Evolutionary conservation across 306 rosid species (phyloP).

Genomic region (Hylodesmum podocarpum): DNA sequence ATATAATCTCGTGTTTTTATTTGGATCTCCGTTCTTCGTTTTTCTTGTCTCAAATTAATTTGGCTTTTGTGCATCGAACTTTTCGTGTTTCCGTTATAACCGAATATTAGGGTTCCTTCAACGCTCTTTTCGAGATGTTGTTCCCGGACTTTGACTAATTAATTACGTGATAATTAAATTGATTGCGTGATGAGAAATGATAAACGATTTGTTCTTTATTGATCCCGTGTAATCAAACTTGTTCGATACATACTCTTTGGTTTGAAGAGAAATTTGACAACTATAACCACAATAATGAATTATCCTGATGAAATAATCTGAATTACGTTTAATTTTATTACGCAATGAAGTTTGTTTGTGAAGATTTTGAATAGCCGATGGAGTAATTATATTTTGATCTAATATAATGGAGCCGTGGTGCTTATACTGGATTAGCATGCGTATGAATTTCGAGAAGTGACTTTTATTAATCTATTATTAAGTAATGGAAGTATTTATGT

Average conservation of each 20-base stretch:
- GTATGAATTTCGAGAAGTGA: background rate
- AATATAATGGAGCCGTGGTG: background rate
- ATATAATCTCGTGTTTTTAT: background rate
- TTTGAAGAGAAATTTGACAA: background rate
- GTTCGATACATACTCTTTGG: background rate
- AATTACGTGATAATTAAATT: background rate
- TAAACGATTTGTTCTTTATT: background rate
- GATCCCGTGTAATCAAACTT: background rate
- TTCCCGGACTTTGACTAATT: background rate
- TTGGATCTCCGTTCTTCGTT: background rate
- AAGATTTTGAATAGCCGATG: background rate
- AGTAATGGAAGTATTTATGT: background rate
- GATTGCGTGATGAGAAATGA: background rate
- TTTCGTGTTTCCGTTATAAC: background rate
- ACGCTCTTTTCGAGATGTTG: background rate
- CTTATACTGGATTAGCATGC: background rate
- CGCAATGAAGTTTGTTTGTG: background rate
- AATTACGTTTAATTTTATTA: background rate
- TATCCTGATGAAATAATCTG: background rate
- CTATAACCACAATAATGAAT: background rate
- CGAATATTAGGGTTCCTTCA: background rate
- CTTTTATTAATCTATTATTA: background rate
- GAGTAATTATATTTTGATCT: background rate
- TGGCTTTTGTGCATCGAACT: background rate
- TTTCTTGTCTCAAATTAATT: background rate